phyloP scores from a whole-genome alignment of 306 rosid species.

The Cicer cuneatum region DNA sequence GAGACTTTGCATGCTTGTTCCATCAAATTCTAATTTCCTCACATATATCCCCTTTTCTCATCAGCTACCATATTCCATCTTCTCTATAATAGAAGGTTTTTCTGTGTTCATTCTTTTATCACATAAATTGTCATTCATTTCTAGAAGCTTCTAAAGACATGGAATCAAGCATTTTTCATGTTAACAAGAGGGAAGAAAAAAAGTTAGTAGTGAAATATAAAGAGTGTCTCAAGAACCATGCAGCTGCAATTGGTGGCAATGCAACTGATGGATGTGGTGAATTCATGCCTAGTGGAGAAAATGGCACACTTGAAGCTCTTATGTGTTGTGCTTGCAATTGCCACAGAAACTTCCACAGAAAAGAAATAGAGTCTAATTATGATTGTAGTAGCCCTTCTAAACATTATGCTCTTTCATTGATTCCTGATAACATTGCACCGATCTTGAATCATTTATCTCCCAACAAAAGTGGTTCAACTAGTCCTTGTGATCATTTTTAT shows the following conservation, averaged over 20 bases:
- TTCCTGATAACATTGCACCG: constrained; percentile 31
- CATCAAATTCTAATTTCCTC: neutral
- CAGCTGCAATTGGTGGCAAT: constrained; percentile 63
- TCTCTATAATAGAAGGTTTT: constrained; percentile 22
- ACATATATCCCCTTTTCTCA: neutral
- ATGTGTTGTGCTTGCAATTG: constrained; percentile 63
- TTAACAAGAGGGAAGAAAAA: constrained; percentile 30
- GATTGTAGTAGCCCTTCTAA: constrained; percentile 22
- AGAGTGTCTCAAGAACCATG: constrained; percentile 67
- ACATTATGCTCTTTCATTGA: constrained; percentile 14
- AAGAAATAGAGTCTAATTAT: constrained; percentile 45
- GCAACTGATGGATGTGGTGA: constrained; percentile 70
- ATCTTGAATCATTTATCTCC: constrained; percentile 39
- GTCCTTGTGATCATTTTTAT: constrained; percentile 46
- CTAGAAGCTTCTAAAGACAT: constrained; percentile 30
- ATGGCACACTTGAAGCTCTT: constrained; percentile 52
- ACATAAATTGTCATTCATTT: constrained; percentile 22
- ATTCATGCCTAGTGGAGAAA: constrained; percentile 60
- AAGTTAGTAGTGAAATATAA: constrained; percentile 45
- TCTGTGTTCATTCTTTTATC: constrained; percentile 11
- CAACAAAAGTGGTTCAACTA: constrained; percentile 53
- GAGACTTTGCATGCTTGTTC: constrained; percentile 22
- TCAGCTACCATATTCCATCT: neutral
- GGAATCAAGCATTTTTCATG: constrained; percentile 37
- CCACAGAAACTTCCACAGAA: constrained; percentile 67